Percentiles rank a stretch among this genome's conserved stretches.
phyloP scores from a whole-genome alignment of 2,329 filamentous ascomycete species.

The Talaromyces funiculosus region DNA sequence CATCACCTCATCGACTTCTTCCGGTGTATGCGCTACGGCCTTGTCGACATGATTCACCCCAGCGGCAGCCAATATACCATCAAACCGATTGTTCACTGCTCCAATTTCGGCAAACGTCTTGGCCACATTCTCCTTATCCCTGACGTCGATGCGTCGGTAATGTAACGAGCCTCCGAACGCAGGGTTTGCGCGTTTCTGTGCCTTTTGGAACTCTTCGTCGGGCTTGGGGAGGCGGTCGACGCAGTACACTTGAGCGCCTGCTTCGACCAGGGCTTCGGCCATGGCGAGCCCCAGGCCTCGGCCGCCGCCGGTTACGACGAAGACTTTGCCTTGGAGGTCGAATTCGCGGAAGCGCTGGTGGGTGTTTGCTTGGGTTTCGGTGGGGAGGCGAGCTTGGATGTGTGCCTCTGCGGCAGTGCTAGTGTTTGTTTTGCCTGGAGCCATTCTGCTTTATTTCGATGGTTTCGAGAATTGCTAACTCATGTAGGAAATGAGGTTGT shows the following conservation, averaged over 20 bases:
- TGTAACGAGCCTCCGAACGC: slow-evolving; percentile 38
- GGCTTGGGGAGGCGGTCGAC: slow-evolving; percentile 42
- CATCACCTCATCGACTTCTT: slow-evolving; percentile 40
- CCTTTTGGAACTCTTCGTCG: slow-evolving; percentile 37
- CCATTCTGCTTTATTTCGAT: not conserved
- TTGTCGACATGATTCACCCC: slow-evolving; percentile 39
- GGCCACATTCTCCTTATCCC: slow-evolving; percentile 33
- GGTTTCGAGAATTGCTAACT: not conserved
- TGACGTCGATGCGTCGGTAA: slow-evolving; percentile 45
- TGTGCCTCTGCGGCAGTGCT: slow-evolving; percentile 12
- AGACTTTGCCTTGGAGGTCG: slow-evolving; percentile 37
- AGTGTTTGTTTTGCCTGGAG: not conserved
- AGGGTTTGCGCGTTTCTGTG: slow-evolving; percentile 32
- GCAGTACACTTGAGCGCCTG: slow-evolving; percentile 46
- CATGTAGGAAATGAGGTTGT: not conserved
- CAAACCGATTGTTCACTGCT: slow-evolving; percentile 30
- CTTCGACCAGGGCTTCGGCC: slow-evolving; percentile 44
- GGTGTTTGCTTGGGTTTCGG: slow-evolving; percentile 19
- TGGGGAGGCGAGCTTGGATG: slow-evolving; percentile 28
- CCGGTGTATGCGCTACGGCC: slow-evolving; percentile 37
- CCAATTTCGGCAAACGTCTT: slow-evolving; percentile 31
- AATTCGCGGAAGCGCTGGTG: slow-evolving; percentile 38
- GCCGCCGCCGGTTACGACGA: slow-evolving; percentile 40
- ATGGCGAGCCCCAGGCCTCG: slow-evolving; percentile 42
- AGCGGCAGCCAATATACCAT: slow-evolving; percentile 40